Base-by-base conservation (phyloP, 208 protist genomes). In the Acanthamoeba castellanii region DNA sequence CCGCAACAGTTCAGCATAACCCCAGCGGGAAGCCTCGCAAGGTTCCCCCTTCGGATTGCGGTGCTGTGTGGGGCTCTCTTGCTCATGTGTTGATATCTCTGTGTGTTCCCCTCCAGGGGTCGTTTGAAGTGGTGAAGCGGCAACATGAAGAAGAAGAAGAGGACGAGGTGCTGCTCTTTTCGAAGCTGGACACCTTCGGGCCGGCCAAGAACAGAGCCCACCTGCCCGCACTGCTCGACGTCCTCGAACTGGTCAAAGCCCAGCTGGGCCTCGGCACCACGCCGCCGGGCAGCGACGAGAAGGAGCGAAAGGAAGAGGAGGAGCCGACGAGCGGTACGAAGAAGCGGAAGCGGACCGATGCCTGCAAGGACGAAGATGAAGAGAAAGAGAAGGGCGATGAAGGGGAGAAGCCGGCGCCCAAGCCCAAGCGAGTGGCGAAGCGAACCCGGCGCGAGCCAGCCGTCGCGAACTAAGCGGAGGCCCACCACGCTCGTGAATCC, bases 21-120 rank as follows among this genome's bases (percentile, higher is more conserved):
- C 74, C 74, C n/a, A 82, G 30, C 20, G 74, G 74, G 45, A 82
- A 82, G 74, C 74, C 74, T 50, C 74, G 74, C 18, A 82, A 82
- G 74, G 70, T 81, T 6, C 3, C 61, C 25, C 2, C 11, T 1
- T 61, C 16, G 3, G 3, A 59, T 59, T 13, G 20, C 4, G 55
- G 20, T 57, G 52, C 52, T 57, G 52, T 57, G 16, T 18, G 16
- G 18, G 0, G 52, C 52, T 20, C 52, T 20, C 18, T 57, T 57
- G 52, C 52, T 57, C 25, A 68, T 32, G 25, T 30, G 3, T 68
- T 68, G 27, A 68, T 22, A 32, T 68, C 0, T 2, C 2, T 81
- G 0, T 13, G 32, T 74, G 66, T 11, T 30, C 1, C 66, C 27
- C 18, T 74, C 27, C 70, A 81, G 70, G 74, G 74, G 0, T 82